These are phyloP conservation scores for Gynochthodes officinalis DNA, from an alignment of 257 asterid genomes.

Conservation along the genomic window DNA sequence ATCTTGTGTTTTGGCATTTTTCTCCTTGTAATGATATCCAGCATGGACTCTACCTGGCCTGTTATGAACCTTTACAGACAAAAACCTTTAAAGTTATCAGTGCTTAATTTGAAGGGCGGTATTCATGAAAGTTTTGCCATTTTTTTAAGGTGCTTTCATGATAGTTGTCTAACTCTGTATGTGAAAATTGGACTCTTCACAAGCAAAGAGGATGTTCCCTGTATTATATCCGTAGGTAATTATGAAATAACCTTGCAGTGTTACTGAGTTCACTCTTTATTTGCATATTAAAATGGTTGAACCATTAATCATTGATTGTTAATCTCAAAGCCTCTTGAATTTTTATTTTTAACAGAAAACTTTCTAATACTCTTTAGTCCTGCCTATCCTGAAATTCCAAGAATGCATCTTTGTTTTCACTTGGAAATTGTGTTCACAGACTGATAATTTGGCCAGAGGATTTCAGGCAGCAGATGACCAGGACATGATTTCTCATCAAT, in stretches of 20 bases:
- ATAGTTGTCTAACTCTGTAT: not conserved
- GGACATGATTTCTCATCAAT: slow-evolving; percentile 23
- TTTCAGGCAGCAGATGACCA: slow-evolving; percentile 16
- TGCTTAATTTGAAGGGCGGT: no score
- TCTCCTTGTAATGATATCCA: not conserved
- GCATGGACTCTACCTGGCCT: not conserved
- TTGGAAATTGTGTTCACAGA: slow-evolving; percentile 26
- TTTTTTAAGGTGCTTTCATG: not conserved
- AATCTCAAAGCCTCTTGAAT: not conserved
- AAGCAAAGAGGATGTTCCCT: not conserved
- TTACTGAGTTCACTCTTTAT: not conserved
- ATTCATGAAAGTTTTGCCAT: not conserved
- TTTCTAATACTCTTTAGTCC: not conserved
- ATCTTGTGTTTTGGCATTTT: not conserved
- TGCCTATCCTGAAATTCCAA: not conserved
- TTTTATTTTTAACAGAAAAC: not conserved
- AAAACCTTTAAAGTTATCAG: not conserved
- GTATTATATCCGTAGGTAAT: not conserved
- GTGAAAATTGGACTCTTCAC: not conserved
- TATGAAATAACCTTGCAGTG: not conserved
- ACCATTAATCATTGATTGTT: not conserved
- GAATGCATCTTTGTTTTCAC: not conserved
- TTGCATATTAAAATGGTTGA: not conserved
- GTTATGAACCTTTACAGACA: not conserved
- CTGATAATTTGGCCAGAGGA: slow-evolving; percentile 28